A percentile compares a stretch with the other conserved stretches of the same genome.
Evolutionary conservation across 2,329 filamentous ascomycete species (phyloP).

Genomic region (Penicillium sp.): DNA sequence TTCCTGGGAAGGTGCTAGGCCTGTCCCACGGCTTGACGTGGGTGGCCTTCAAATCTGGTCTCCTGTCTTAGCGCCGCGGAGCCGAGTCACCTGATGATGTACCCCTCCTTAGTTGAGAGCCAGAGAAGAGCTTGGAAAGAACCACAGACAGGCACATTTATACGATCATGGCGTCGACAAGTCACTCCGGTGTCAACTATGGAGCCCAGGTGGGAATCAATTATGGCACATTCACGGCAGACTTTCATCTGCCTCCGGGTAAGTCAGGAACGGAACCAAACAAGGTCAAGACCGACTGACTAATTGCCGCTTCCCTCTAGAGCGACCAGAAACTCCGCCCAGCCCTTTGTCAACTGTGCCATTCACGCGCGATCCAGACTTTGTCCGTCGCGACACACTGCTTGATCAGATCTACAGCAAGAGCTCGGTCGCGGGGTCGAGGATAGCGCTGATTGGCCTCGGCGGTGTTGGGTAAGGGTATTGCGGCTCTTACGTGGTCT

Average conservation of each 20-base stretch:
- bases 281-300: neutral
- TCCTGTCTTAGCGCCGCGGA: slow-evolving; percentile 1
- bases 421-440: slow-evolving; percentile 3
- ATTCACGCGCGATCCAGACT: slow-evolving; percentile 21
- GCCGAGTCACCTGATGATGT: slow-evolving; percentile 3
- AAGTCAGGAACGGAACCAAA: neutral
- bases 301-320: slow-evolving; percentile 3
- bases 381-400: slow-evolving; percentile 17
- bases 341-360: slow-evolving; percentile 18
- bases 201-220: slow-evolving; percentile 3
- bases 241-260: slow-evolving; percentile 9
- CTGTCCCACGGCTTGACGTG: neutral
- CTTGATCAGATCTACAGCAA: slow-evolving; percentile 30
- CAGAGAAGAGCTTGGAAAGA: neutral
- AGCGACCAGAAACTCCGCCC: slow-evolving; percentile 16
- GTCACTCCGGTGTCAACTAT: slow-evolving; percentile 7
- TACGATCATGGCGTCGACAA: slow-evolving; percentile 2
- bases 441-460: slow-evolving; percentile 18
- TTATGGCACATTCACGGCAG: neutral
- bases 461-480: slow-evolving; percentile 17
- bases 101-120: slow-evolving; percentile 5
- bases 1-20: neutral
- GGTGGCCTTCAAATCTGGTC: neutral
- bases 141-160: neutral
- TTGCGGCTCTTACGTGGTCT: neutral